Base-by-base conservation (phyloP, 495 filamentous ascomycete genomes). In the Penicillium subrubescens region DNA sequence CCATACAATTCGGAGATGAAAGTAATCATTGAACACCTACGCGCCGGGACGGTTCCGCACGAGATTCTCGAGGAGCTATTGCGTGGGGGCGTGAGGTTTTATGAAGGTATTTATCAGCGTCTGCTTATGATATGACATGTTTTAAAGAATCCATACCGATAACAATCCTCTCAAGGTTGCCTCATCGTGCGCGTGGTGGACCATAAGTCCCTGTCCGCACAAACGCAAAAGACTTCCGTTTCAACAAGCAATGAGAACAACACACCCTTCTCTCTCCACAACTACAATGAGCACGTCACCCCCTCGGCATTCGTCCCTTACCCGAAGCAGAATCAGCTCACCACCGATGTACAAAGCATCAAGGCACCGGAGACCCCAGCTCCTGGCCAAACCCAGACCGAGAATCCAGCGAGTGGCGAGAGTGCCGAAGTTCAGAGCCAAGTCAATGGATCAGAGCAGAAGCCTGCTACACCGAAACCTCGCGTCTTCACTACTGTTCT, bases 161-260 rank as follows among this genome's bases (percentile, higher is more conserved):
- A 43, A 71, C 27, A 8, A 27, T 57, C 15, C 51, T 29, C 19
- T 52, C 27, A 57, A 90, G 87, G 91, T 21, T 97, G 94, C 72
- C 83, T 99, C 56, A 98, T 99, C 64, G 93, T 98, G 50, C 88
- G 96, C 72, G 82, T 97, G 5, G 84, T 95, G 64, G 91, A 97
- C 77, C 90, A 97, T 75, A 89, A 88, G 57, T 89, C 90, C 6
- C 83, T 80, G 3, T 82, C 86, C 34, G 82, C 87, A 48, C 78
- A 78, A 80, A 66, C 86, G 73, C 74, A 72, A 59, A 87, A 88
- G 56, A 77, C 86, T 25, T 84, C 85, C 7, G 65, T 75, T 0
- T 71, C 79, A 2, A 71, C 74, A n/a, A 79, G 85, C 8, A 85
- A 84, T 56, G 84, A 87, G 50, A 87, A 79, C 59, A 89, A 89